These are phyloP conservation scores for Aegilops bicornis DNA, from an alignment of 176 grass and related monocot species.

Conservation along the genomic window DNA sequence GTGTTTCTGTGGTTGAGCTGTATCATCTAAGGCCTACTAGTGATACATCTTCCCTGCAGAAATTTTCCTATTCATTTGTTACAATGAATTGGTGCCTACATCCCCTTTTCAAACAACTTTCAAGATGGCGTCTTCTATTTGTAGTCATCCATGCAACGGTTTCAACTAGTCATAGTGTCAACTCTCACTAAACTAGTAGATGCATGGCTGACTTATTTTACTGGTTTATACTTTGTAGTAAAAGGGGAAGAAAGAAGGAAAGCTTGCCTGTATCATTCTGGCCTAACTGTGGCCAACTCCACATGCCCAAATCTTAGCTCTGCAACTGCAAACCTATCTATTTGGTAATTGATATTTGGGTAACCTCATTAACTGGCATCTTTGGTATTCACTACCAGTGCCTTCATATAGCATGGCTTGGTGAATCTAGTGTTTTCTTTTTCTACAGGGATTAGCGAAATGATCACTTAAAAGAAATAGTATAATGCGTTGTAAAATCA, in stretches of 20 bases:
- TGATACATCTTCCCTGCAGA: background rate
- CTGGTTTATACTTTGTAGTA: constrained; percentile 63
- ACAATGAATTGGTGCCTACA: constrained; percentile 5
- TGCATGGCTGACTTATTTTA: constrained; percentile 51
- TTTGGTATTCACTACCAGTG: constrained; percentile 42
- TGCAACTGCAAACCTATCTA: constrained; percentile 41
- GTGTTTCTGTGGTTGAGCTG: constrained; percentile 21
- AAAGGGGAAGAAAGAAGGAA: constrained; percentile 51
- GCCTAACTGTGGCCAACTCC: constrained; percentile 38
- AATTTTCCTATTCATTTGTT: background rate
- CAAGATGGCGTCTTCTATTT: constrained; percentile 21
- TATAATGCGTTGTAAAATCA: background rate
- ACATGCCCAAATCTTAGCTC: constrained; percentile 47
- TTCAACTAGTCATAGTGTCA: constrained; percentile 36
- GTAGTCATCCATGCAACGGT: constrained; percentile 37
- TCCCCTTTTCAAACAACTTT: constrained; percentile 14
- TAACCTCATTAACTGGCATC: constrained; percentile 50
- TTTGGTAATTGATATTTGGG: constrained; percentile 60
- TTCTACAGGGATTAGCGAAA: background rate
- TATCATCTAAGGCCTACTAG: background rate
- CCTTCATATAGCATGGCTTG: constrained; percentile 41
- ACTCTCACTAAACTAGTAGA: constrained; percentile 39
- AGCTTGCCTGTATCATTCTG: constrained; percentile 55
- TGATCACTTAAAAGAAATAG: background rate
- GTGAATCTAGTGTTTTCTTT: constrained; percentile 20